phyloP scores from a whole-genome alignment of 176 grass and related monocot genomes.

The Triticum turgidum region DNA sequence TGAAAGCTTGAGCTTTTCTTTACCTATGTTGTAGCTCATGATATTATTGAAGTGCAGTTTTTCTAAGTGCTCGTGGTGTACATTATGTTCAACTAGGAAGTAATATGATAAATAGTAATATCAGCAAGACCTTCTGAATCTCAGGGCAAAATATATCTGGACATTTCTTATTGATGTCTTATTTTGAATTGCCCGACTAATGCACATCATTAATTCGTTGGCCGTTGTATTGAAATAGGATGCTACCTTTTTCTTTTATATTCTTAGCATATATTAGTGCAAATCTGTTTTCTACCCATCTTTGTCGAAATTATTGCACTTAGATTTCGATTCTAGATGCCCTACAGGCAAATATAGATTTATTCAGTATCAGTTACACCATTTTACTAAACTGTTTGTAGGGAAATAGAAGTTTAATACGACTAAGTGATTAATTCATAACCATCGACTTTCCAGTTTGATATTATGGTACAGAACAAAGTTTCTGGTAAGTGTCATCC shows the following conservation, averaged over 20 bases:
- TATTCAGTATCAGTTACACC: background rate
- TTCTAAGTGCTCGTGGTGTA: background rate
- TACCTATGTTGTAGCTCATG: background rate
- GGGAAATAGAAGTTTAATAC: background rate
- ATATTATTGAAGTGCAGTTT: background rate
- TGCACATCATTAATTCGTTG: background rate
- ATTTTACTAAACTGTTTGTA: slow-evolving; percentile 10
- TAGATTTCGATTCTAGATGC: background rate
- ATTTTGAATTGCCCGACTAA: background rate
- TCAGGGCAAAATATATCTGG: background rate
- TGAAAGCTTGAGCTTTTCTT: background rate
- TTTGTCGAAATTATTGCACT: background rate
- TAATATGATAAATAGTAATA: background rate
- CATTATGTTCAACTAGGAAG: background rate
- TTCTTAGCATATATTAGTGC: background rate
- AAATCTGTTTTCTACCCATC: background rate
- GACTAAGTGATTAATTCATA: background rate
- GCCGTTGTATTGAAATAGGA: background rate
- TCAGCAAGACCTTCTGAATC: background rate
- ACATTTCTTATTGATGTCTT: background rate
- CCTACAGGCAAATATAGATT: background rate
- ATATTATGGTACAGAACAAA: slow-evolving; percentile 9
- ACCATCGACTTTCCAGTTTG: background rate
- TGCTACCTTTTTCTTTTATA: background rate
- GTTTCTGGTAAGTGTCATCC: background rate